Percentiles rank a stretch among this genome's conserved stretches.
Evolutionary conservation across 768 basidiomycete genomes (phyloP).

Genomic region (Omphalotus guepiniiformis): DNA sequence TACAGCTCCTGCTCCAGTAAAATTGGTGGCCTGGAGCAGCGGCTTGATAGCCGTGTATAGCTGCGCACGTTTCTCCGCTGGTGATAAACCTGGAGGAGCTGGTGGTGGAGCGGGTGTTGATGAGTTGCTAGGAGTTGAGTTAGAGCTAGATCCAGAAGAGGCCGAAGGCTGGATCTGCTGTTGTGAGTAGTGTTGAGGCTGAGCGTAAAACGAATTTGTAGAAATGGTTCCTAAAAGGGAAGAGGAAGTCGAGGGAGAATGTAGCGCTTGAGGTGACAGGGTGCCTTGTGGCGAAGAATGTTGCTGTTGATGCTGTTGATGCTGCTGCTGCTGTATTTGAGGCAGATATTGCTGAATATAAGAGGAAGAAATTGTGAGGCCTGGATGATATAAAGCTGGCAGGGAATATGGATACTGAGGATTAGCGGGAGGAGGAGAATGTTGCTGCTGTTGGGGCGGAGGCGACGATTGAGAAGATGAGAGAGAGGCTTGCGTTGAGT

Average conservation of each 20-base stretch:
- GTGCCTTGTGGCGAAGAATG: constrained; percentile 54
- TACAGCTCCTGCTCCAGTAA: constrained; percentile 70
- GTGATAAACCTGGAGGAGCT: constrained; percentile 30
- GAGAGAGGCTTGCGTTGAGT: constrained; percentile 12
- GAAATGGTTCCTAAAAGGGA: too few relatives aligned
- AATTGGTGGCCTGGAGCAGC: constrained; percentile 51
- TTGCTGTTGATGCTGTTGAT: constrained; percentile 18
- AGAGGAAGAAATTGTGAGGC: constrained; percentile 11
- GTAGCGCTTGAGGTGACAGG: constrained; percentile 66
- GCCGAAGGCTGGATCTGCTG: constrained; percentile 11
- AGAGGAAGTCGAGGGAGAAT: constrained; percentile 44
- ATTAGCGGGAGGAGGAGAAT: constrained; percentile 27
- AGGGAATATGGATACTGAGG: constrained; percentile 27
- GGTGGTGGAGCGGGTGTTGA: constrained; percentile 19
- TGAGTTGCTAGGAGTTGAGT: constrained; percentile 31
- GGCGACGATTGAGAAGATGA: constrained; percentile 11
- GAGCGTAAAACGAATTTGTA: constrained; percentile 8
- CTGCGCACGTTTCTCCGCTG: constrained; percentile 51
- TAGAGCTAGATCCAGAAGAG: constrained; percentile 22
- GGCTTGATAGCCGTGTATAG: constrained; percentile 52
- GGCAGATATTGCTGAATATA: constrained; percentile 20
- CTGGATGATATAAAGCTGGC: constrained; percentile 36
- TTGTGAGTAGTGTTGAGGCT: constrained; percentile 14
- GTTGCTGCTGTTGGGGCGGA: constrained; percentile 31
- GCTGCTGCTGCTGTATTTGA: constrained; percentile 26